Evolutionary conservation across 192 early-diverging fungal genomes (phyloP).

Genomic region (Coemansia sp.): DNA sequence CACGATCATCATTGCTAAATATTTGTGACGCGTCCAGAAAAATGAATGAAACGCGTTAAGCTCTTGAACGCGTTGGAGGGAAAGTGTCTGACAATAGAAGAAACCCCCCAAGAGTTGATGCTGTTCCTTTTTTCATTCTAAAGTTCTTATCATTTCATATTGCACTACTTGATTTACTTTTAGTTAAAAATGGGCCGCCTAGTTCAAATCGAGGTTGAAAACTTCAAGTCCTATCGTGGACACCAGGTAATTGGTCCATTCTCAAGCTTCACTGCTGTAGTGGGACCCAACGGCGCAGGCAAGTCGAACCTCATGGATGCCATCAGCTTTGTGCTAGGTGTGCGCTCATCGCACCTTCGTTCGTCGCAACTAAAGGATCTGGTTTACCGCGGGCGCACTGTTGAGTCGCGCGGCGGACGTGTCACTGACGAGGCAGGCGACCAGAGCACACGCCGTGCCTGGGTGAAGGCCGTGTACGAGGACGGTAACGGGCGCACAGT

Average conservation of each 20-base stretch:
- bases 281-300: constrained; percentile 96
- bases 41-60: no score
- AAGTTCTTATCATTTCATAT: no score
- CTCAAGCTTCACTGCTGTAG: constrained; percentile 89
- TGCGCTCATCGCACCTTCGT: constrained; percentile 88
- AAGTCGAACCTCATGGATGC: constrained; percentile 99
- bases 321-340: constrained; percentile 96
- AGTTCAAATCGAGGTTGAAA: constrained; percentile 85
- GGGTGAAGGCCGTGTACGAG: constrained; percentile 85
- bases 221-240: constrained; percentile 99
- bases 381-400: constrained; percentile 76
- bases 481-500: constrained; percentile 62
- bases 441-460: constrained; percentile 56
- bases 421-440: constrained; percentile 55
- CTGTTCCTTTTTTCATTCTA: no score
- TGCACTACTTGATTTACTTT: neutral
- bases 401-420: constrained; percentile 45
- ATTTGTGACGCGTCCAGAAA: no score
- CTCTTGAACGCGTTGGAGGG: no score
- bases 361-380: constrained; percentile 87
- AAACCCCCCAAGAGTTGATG: no score
- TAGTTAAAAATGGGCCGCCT: constrained; percentile 71
- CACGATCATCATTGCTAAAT: no score
- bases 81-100: no score
- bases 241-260: constrained; percentile 93